phyloP scores from a whole-genome alignment of 164 flowering plant genomes.

The Annona cherimola region DNA sequence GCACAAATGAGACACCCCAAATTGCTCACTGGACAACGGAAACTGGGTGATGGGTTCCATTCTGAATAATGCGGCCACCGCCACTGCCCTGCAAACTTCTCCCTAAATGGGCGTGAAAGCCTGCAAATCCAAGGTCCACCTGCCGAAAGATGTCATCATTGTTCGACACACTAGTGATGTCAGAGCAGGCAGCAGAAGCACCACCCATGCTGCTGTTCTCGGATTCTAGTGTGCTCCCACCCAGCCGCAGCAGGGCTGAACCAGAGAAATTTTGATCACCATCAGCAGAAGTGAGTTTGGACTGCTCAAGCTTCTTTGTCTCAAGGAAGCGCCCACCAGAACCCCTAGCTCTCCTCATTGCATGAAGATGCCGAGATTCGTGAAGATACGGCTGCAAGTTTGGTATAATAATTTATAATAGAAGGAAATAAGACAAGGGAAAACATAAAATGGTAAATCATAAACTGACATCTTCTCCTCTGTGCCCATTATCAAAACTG shows the following conservation, averaged over 20 bases:
- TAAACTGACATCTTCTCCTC: too few relatives aligned
- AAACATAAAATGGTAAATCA: neutral
- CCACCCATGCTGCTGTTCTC: conserved; percentile 21
- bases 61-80: conserved; percentile 25
- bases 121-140: conserved; percentile 25
- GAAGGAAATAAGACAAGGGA: neutral
- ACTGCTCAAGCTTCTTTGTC: conserved; percentile 41
- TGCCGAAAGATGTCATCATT: conserved; percentile 23
- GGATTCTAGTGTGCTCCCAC: conserved; percentile 14
- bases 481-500: too few relatives aligned
- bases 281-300: conserved; percentile 9
- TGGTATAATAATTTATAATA: neutral
- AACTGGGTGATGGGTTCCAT: conserved; percentile 38
- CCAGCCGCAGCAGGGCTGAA: conserved; percentile 15
- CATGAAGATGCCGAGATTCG: conserved; percentile 86
- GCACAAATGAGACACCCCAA: neutral
- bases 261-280: conserved; percentile 11
- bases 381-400: conserved; percentile 71
- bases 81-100: conserved; percentile 33
- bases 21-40: conserved; percentile 45
- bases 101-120: conserved; percentile 27
- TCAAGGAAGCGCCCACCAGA: conserved; percentile 85
- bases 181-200: conserved; percentile 28
- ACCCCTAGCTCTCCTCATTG: conserved; percentile 73
- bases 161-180: conserved; percentile 23